These are phyloP conservation scores for Gymnopilus junonius DNA, from an alignment of 768 basidiomycete genomes.

Conservation along the genomic window DNA sequence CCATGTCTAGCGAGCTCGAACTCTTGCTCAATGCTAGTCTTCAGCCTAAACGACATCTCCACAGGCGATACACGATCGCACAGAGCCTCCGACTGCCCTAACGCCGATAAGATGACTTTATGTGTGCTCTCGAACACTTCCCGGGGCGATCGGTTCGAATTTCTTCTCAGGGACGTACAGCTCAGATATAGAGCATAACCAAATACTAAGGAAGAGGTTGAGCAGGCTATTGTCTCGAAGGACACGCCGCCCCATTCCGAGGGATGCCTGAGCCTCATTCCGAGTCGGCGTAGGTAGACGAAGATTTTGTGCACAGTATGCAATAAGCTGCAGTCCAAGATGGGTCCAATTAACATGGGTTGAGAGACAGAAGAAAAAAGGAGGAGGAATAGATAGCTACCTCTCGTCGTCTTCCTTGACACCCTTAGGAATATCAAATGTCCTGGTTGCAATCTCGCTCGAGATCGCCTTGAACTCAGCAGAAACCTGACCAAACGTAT, in stretches of 20 bases:
- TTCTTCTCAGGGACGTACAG: constrained; percentile 31
- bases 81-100: constrained; percentile 27
- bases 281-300: constrained; percentile 27
- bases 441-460: constrained; percentile 34
- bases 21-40: constrained; percentile 25
- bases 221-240: constrained; percentile 27
- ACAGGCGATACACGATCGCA: constrained; percentile 30
- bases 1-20: constrained; percentile 23
- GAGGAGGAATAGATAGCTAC: constrained; percentile 12
- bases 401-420: constrained; percentile 19
- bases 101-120: constrained; percentile 28
- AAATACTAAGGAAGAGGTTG: constrained; percentile 30
- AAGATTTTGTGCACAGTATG: constrained; percentile 24
- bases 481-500: constrained; percentile 36
- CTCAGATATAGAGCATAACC: constrained; percentile 36
- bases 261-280: constrained; percentile 26
- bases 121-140: constrained; percentile 30
- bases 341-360: background rate
- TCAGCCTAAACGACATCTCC: constrained; percentile 28
- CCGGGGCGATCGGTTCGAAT: constrained; percentile 22
- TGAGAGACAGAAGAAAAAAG: no score
- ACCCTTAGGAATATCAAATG: constrained; percentile 31
- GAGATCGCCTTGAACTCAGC: constrained; percentile 38
- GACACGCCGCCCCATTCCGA: constrained; percentile 22
- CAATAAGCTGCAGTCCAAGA: constrained; percentile 13